Conservation (phyloP, 768 basidiomycete species). For the Tylopilus sp. region DNA sequence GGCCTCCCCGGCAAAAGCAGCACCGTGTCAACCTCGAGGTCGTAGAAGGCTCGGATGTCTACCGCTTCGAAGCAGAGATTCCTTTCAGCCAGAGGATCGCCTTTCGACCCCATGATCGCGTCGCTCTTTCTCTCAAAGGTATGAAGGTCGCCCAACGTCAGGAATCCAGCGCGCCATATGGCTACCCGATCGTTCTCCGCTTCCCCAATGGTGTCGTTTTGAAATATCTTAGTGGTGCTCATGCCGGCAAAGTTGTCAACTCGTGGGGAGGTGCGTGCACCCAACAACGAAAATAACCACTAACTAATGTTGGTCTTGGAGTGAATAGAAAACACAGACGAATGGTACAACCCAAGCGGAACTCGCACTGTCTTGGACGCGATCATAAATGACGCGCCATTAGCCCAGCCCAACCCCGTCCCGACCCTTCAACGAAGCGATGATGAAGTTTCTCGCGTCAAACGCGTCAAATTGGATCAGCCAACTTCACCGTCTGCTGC, state of each 20-base stretch:
- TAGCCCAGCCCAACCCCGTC: background rate
- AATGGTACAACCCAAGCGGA: conserved; percentile 24
- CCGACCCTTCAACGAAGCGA: background rate
- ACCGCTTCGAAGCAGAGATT: conserved; percentile 40
- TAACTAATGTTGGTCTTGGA: background rate
- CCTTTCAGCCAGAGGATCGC: conserved; percentile 32
- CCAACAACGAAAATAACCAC: background rate
- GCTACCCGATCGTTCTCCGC: conserved; percentile 39
- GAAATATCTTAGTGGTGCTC: conserved; percentile 33
- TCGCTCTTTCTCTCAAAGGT: conserved; percentile 49
- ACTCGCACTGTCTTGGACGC: conserved; percentile 12
- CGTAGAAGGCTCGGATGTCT: conserved; percentile 8
- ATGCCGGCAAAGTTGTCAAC: conserved; percentile 33
- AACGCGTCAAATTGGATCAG: background rate
- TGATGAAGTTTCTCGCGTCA: background rate
- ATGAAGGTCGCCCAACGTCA: conserved; percentile 31
- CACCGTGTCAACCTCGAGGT: conserved; percentile 32
- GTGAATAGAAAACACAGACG: conserved; percentile 16
- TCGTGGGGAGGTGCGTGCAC: conserved; percentile 39
- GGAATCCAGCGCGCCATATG: conserved; percentile 27
- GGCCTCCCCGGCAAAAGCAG: conserved; percentile 31
- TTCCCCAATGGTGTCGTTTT: conserved; percentile 43
- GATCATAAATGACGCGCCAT: conserved; percentile 8
- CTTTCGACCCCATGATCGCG: conserved; percentile 39
- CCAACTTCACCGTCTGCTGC: background rate